Evolutionary conservation across 2,329 filamentous ascomycete species (phyloP).

Genomic region (Alternaria postmessia): DNA sequence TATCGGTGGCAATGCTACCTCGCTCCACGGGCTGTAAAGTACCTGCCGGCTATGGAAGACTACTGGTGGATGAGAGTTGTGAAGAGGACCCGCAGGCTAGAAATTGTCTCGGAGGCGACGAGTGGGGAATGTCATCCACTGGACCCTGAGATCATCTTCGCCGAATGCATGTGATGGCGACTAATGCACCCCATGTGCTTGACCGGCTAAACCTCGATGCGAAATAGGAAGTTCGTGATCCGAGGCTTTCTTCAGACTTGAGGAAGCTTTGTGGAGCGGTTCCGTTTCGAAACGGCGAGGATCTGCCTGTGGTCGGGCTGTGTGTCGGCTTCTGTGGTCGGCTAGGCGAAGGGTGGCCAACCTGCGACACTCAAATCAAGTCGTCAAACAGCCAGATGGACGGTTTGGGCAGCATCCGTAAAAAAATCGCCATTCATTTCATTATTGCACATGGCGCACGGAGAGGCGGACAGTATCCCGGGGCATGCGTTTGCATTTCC

Average conservation of each 20-base stretch:
- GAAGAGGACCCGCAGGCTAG: constrained; percentile 32
- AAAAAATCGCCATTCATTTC: neutral
- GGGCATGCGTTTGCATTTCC: constrained; percentile 21
- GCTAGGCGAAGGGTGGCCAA: constrained; percentile 15
- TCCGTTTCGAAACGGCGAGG: constrained; percentile 27
- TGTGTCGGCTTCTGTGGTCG: neutral
- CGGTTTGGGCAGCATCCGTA: constrained; percentile 8
- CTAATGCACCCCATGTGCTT: constrained; percentile 39
- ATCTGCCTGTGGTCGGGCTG: neutral
- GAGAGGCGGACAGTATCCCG: constrained; percentile 36
- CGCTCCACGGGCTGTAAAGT: constrained; percentile 1
- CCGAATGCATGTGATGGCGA: constrained; percentile 34
- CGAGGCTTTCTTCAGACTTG: constrained; percentile 14
- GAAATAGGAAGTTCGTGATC: neutral
- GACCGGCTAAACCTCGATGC: neutral
- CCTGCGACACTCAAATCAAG: constrained; percentile 17
- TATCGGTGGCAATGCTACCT: constrained; percentile 9
- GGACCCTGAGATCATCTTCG: constrained; percentile 39
- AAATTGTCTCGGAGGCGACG: constrained; percentile 35
- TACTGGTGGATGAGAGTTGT: constrained; percentile 12
- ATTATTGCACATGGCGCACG: constrained; percentile 15
- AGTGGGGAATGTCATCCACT: constrained; percentile 9
- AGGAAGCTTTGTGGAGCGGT: constrained; percentile 29
- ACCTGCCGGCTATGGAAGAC: constrained; percentile 3
- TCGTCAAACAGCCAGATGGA: constrained; percentile 6